Evolutionary conservation across 2,329 filamentous ascomycete species (phyloP), one percentile per base, ranked within the genome.

Genomic region (Colletotrichum euphorbiae): DNA sequence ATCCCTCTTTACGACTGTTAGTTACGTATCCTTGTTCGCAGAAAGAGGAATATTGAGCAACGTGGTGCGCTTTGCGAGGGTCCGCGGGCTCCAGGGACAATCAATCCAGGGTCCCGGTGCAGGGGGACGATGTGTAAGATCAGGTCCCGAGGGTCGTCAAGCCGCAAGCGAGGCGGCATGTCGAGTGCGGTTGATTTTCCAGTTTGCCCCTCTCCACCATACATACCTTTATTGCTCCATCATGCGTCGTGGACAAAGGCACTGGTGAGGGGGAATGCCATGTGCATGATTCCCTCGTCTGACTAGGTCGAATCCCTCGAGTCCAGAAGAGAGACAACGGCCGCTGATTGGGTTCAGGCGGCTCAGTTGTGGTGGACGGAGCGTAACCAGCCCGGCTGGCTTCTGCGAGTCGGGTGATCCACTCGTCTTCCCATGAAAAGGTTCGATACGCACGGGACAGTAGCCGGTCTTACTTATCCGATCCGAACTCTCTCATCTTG

Each of bases 381-480:
- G 40, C 46, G 54, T 46, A 59, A 64, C 45, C 45, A 58, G 45
- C 51, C 59, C 43, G 64, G 63, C 31, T 40, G 56, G 13, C 60
- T 24, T 46, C 24, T 36, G 24, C 21, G n/a, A 43, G 57, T 50
- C 17, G 59, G 64, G 48, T 63, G 36, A 57, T 57, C 51, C 36
- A 31, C 45, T 9, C 19, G 15, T 24, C 45, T 63, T 57, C 19
- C 45, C 52, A 38, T 38, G 45, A 58, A 38, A 65, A 48, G 42
- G 52, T 50, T 64, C 40, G 48, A 52, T 19, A 36, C 61, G 65
- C 65, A 64, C 64, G 43, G 54, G 61, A 59, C 52, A 43, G 46
- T 31, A n/a, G 38, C 60, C 60, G 65, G 54, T 65, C 54, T 57
- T 65, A 36, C 55, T 65, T 65, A 57, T 55, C 61, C 65, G 61